These are phyloP conservation scores for Hirschioporus abietinus DNA, from an alignment of 768 basidiomycete species.

Conservation along the genomic window DNA sequence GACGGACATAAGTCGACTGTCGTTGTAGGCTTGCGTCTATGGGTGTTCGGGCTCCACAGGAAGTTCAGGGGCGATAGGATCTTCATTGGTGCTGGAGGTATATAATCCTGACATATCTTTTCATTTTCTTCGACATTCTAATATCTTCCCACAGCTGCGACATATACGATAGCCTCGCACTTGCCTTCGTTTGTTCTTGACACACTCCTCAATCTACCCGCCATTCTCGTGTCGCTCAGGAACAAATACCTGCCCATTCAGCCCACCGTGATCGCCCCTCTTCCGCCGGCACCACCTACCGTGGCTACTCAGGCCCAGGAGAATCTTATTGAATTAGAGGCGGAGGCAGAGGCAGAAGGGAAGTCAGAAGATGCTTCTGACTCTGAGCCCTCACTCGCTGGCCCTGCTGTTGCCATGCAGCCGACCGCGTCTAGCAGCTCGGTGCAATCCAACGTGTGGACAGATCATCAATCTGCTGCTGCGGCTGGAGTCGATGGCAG, in stretches of 20 bases:
- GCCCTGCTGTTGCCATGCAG: not conserved
- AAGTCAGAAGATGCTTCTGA: conserved; percentile 41
- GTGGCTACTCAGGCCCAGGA: conserved; percentile 18
- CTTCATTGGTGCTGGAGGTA: conserved; percentile 77
- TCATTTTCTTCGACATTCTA: conserved; percentile 9
- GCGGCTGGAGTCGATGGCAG: conserved; percentile 46
- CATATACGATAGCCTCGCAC: conserved; percentile 65
- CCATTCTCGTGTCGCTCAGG: conserved; percentile 55
- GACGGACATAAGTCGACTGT: conserved; percentile 19
- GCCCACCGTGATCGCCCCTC: conserved; percentile 30
- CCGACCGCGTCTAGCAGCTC: conserved; percentile 5
- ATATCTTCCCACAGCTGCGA: conserved; percentile 40
- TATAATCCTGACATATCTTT: conserved; percentile 16
- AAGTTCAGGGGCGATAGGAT: conserved; percentile 65
- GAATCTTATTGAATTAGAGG: conserved; percentile 12
- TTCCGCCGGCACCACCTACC: conserved; percentile 18
- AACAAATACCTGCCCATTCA: conserved; percentile 53
- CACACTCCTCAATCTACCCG: conserved; percentile 58
- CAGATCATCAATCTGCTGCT: not conserved
- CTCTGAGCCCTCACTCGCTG: not conserved
- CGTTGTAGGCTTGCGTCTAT: conserved; percentile 37
- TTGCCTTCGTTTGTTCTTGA: conserved; percentile 66
- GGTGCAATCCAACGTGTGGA: conserved; percentile 6
- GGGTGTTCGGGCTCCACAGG: conserved; percentile 43
- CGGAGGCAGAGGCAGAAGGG: conserved; percentile 59